A percentile compares a stretch with the other conserved stretches of the same genome.
Conservation (phyloP, 495 filamentous ascomycete genomes). For the Trichoderma reesei region DNA sequence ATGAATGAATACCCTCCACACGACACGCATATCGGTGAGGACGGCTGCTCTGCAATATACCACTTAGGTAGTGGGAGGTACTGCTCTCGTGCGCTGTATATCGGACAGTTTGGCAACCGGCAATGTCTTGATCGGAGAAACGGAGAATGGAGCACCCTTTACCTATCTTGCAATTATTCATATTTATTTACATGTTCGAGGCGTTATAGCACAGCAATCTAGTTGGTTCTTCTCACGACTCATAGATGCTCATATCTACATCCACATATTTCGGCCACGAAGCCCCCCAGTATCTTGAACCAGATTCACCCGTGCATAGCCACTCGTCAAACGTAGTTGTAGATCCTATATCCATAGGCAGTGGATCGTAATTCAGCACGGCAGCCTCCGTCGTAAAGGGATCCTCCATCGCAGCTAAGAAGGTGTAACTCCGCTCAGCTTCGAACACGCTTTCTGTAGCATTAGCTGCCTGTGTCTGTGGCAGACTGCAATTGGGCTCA, state of each 20-base stretch:
- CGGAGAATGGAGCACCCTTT: background rate
- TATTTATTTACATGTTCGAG: background rate
- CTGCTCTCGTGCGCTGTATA: background rate
- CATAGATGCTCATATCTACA: background rate
- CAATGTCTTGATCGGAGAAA: background rate
- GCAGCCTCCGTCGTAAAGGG: background rate
- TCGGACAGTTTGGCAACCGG: background rate
- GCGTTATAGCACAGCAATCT: background rate
- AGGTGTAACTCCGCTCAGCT: background rate
- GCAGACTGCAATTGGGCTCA: background rate
- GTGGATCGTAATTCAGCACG: background rate
- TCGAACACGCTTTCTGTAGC: background rate
- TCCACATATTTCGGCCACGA: background rate
- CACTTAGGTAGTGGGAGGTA: background rate
- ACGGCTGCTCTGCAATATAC: background rate
- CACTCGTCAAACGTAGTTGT: background rate
- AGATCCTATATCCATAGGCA: background rate
- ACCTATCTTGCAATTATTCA: background rate
- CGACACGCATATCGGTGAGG: background rate
- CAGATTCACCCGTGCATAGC: background rate
- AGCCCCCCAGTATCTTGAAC: background rate
- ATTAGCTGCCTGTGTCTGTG: background rate
- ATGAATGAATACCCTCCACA: background rate
- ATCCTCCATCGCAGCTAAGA: background rate
- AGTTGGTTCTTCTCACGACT: background rate